Conservation (phyloP, 2,329 filamentous ascomycete genomes). For the Aureobasidium subglaciale region DNA sequence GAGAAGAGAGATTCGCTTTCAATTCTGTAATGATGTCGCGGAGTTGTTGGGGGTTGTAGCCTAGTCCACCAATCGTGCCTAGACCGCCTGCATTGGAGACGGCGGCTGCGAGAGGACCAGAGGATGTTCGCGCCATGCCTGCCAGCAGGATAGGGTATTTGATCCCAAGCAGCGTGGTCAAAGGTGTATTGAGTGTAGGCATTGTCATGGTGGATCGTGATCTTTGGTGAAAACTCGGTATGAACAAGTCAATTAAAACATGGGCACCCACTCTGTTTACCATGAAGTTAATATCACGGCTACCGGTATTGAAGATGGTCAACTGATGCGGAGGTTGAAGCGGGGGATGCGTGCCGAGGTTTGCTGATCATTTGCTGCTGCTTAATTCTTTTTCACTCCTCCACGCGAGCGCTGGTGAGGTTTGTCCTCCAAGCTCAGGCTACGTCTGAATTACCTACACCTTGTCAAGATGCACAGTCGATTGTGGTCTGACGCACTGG, state of each 20-base stretch:
- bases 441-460: no score
- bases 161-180: constrained; percentile 73
- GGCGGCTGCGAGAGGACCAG: constrained; percentile 70
- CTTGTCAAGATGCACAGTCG: no score
- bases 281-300: not conserved
- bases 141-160: constrained; percentile 85
- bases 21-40: constrained; percentile 78
- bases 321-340: constrained; percentile 3
- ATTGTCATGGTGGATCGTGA: not conserved
- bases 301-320: not conserved
- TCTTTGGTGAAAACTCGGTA: not conserved
- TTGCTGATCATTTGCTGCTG: not conserved
- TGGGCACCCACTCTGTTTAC: not conserved
- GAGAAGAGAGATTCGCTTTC: constrained; percentile 62
- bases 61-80: constrained; percentile 54
- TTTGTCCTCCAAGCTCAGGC: no score
- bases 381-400: no score
- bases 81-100: constrained; percentile 85
- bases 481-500: no score
- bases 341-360: constrained; percentile 4
- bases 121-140: constrained; percentile 84
- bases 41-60: constrained; percentile 67
- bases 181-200: constrained; percentile 61
- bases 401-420: no score
- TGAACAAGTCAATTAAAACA: not conserved